Evolutionary conservation across 2,329 filamentous ascomycete genomes (phyloP).

Genomic region (Arthrobotrys conoides): DNA sequence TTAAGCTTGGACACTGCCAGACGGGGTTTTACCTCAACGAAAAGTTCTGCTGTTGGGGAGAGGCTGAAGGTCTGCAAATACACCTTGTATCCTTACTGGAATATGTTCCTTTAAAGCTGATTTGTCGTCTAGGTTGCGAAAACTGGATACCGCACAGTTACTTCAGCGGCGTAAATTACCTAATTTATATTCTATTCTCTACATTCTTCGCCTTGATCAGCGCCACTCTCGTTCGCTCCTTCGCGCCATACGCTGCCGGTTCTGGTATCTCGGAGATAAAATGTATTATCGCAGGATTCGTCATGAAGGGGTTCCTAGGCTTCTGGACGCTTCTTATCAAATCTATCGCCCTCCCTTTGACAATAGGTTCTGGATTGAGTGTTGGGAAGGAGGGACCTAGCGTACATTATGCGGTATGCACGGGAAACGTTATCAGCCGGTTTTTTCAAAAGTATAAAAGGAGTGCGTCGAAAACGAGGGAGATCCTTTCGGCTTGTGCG

Average conservation of each 20-base stretch:
- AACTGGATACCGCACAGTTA: slow-evolving; percentile 93
- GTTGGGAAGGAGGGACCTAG: slow-evolving; percentile 98
- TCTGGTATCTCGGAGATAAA: slow-evolving; percentile 99
- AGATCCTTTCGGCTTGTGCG: slow-evolving; percentile 94
- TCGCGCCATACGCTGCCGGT: slow-evolving; percentile 94
- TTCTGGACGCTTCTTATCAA: slow-evolving; percentile 94
- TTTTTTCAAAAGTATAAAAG: slow-evolving; percentile 92
- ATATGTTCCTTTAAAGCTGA: slow-evolving; percentile 45
- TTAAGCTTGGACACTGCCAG: slow-evolving; percentile 95
- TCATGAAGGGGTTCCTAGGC: slow-evolving; percentile 98
- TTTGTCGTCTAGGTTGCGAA: slow-evolving; percentile 75
- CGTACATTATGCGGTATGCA: slow-evolving; percentile 99
- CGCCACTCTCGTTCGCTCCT: slow-evolving; percentile 87
- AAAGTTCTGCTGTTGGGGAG: slow-evolving; percentile 97
- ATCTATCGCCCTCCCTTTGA: slow-evolving; percentile 87
- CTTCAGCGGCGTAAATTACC: slow-evolving; percentile 83
- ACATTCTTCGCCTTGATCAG: slow-evolving; percentile 84
- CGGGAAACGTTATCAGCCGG: slow-evolving; percentile 93
- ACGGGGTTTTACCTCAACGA: slow-evolving; percentile 98
- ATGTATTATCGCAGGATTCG: slow-evolving; percentile 97
- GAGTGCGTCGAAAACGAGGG: slow-evolving; percentile 93
- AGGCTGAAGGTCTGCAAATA: slow-evolving; percentile 77
- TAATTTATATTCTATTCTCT: slow-evolving; percentile 88
- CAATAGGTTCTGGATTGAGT: slow-evolving; percentile 92
- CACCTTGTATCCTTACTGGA: not conserved